Percentiles rank a stretch among this genome's conserved stretches.
Evolutionary conservation across 1,284 basidiomycete genomes (phyloP).

Genomic region (Athelia sp.): DNA sequence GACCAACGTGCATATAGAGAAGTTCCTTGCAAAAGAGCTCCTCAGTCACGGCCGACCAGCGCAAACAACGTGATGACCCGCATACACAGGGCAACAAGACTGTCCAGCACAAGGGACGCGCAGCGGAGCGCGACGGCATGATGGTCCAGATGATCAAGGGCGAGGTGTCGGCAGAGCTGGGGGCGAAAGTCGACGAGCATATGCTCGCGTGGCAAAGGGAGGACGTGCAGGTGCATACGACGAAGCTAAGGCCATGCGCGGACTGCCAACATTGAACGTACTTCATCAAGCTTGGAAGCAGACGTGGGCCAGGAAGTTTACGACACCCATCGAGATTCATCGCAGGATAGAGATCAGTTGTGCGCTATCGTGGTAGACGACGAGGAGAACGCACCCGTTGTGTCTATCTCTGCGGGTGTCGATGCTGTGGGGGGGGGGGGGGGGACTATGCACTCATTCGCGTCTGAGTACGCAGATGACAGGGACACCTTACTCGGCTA

Average conservation of each 20-base stretch:
- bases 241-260: too few species aligned
- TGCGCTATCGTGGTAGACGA: background rate
- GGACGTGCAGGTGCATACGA: conserved; percentile 52
- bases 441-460: too few species aligned
- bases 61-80: conserved; percentile 35
- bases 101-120: conserved; percentile 40
- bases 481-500: background rate
- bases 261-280: too few species aligned
- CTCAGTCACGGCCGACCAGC: conserved; percentile 46
- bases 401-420: too few species aligned
- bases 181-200: conserved; percentile 31
- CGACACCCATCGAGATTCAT: conserved; percentile 5
- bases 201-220: conserved; percentile 46
- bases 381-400: background rate
- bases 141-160: conserved; percentile 26
- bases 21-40: conserved; percentile 37
- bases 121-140: conserved; percentile 43
- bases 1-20: conserved; percentile 38
- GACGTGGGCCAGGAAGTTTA: conserved; percentile 10
- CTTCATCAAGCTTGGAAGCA: conserved; percentile 31
- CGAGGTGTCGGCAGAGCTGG: conserved; percentile 34
- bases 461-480: too few species aligned
- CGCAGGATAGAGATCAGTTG: conserved; percentile 19
- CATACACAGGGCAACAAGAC: conserved; percentile 35
- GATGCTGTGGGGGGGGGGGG: too few species aligned